These are phyloP conservation scores for Phytophthora fragariae DNA, from an alignment of 352 stramenopile species.

Conservation along the genomic window DNA sequence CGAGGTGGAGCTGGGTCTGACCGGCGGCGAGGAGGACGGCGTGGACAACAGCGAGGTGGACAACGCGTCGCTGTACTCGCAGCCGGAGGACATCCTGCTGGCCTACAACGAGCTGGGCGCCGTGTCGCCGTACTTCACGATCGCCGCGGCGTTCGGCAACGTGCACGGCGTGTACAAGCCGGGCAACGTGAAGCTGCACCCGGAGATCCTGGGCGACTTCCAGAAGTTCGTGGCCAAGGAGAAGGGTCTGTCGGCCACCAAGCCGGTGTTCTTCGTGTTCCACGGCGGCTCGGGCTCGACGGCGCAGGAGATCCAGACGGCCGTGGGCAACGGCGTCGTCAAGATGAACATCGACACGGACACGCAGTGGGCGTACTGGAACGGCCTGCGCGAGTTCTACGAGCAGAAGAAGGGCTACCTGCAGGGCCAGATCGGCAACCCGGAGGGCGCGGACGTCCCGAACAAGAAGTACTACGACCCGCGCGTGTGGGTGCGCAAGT, in stretches of 20 bases:
- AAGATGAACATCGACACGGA: constrained; percentile 99
- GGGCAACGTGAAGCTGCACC: constrained; percentile 99
- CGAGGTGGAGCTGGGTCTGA: constrained; percentile 99
- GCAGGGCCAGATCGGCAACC: constrained; percentile 98
- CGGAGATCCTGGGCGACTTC: constrained; percentile 96
- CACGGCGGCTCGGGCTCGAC: constrained; percentile 98
- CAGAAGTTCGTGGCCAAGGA: constrained; percentile 90
- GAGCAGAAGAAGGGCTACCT: constrained; percentile 97
- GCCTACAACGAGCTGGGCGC: constrained; percentile 95
- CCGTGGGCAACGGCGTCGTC: constrained; percentile 96
- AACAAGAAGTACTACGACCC: constrained; percentile 99
- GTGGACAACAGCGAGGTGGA: constrained; percentile 97
- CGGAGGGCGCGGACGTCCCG: constrained; percentile 95
- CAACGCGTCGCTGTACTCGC: constrained; percentile 91
- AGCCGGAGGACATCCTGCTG: constrained; percentile 69
- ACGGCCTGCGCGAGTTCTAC: constrained; percentile 98
- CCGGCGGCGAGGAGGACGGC: constrained; percentile 98
- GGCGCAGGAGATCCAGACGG: constrained; percentile 96
- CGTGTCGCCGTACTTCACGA: constrained; percentile 95
- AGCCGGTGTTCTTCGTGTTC: constrained; percentile 99
- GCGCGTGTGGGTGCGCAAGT: constrained; percentile 97
- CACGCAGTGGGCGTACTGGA: constrained; percentile 99
- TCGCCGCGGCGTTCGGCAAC: constrained; percentile 77
- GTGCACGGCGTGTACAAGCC: constrained; percentile 98
- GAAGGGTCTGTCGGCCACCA: constrained; percentile 83